A percentile compares a stretch with the other conserved stretches of the same genome.
phyloP scores from a whole-genome alignment of 2,329 filamentous ascomycete genomes.

The Talaromyces sp. region DNA sequence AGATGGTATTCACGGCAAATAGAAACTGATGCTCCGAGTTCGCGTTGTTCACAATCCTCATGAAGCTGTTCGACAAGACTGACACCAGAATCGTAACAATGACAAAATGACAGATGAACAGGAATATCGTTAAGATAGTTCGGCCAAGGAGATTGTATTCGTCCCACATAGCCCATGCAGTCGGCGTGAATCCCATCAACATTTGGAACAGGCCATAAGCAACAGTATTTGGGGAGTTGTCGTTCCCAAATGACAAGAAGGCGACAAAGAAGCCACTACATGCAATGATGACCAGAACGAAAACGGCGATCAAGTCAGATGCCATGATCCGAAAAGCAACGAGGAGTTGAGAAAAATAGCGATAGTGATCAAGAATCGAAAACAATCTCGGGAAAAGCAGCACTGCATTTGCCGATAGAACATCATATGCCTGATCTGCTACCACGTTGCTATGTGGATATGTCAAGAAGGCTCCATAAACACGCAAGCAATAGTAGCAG shows the following conservation, averaged over 20 bases:
- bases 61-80: slow-evolving; percentile 95
- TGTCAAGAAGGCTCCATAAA: slow-evolving; percentile 83
- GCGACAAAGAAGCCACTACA: slow-evolving; percentile 97
- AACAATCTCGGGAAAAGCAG: slow-evolving; percentile 88
- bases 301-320: slow-evolving; percentile 81
- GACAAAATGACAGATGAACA: slow-evolving; percentile 94
- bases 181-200: slow-evolving; percentile 92
- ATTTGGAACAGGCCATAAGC: slow-evolving; percentile 92
- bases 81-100: slow-evolving; percentile 93
- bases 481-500: slow-evolving; percentile 84
- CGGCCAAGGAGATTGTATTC: slow-evolving; percentile 79
- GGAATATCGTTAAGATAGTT: slow-evolving; percentile 74
- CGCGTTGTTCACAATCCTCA: slow-evolving; percentile 90
- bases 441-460: slow-evolving; percentile 69
- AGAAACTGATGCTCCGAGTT: slow-evolving; percentile 90
- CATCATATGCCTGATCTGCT: slow-evolving; percentile 87
- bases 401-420: slow-evolving; percentile 89
- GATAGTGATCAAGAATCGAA: slow-evolving; percentile 90
- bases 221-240: slow-evolving; percentile 71
- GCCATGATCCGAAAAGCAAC: slow-evolving; percentile 96
- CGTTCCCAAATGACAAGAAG: slow-evolving; percentile 76
- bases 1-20: slow-evolving; percentile 95
- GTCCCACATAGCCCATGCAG: slow-evolving; percentile 88
- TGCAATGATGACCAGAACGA: slow-evolving; percentile 79
- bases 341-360: slow-evolving; percentile 91